phyloP scores from a whole-genome alignment of 768 basidiomycete genomes.

The Russula foetens region DNA sequence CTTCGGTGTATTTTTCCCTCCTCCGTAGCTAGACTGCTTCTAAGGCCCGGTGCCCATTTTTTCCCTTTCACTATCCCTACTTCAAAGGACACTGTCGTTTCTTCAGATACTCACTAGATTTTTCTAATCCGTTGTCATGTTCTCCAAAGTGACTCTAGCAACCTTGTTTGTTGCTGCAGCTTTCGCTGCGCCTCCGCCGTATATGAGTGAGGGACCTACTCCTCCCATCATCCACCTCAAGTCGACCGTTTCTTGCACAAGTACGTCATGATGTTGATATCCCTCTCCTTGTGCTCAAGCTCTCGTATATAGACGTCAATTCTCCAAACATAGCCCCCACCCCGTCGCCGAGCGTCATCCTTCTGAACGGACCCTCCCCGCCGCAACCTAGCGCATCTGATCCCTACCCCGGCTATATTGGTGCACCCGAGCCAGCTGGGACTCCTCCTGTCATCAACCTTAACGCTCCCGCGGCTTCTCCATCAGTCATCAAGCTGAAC shows the following conservation, averaged over 20 bases:
- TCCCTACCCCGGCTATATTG: not conserved
- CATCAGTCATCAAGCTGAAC: constrained; percentile 10
- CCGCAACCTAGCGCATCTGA: not conserved
- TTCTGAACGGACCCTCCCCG: constrained; percentile 12
- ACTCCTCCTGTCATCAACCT: constrained; percentile 14
- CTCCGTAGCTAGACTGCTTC: constrained; percentile 10
- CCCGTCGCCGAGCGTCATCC: constrained; percentile 7
- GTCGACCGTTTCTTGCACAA: not conserved
- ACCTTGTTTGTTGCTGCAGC: constrained; percentile 2
- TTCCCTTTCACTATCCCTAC: not conserved
- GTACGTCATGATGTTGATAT: not conserved
- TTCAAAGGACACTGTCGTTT: not conserved
- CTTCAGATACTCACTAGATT: not conserved
- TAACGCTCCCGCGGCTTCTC: not conserved
- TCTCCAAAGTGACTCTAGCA: constrained; percentile 2
- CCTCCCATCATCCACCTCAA: not conserved
- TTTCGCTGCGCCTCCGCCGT: constrained; percentile 12
- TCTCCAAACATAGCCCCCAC: not conserved
- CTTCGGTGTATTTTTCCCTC: not conserved
- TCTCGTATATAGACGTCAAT: not conserved
- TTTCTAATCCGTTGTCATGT: constrained; percentile 4
- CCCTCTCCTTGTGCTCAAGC: not conserved
- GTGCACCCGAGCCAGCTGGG: not conserved
- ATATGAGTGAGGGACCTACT: not conserved
- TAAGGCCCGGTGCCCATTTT: constrained; percentile 14